Evolutionary conservation across 1,139 yeast genomes (phyloP), one percentile per base, ranked within the genome.

Genomic region (Suhomyces guaymorum): DNA sequence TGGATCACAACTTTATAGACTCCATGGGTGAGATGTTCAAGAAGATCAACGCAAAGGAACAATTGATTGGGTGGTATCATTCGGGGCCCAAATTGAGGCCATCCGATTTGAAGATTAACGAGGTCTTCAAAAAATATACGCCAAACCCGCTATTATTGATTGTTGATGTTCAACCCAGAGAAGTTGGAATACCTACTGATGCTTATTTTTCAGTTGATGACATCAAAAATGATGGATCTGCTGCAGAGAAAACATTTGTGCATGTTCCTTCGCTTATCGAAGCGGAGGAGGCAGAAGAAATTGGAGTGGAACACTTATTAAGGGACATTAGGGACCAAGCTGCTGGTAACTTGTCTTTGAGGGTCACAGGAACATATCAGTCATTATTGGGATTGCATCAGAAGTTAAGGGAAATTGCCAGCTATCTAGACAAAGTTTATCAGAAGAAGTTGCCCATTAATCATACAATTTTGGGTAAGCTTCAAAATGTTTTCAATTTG

Each of bases 231-330:
- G 97, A 90, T 61, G 98, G 98, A n/a, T 78, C 96, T 2, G 80
- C 92, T 4, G 87, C 96, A 3, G 96, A 89, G 55, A 82, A 82
- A 63, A 90, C 97, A 1, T 92, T 92, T 66, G 80, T 88, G 25
- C 98, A 94, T 61, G 82, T 90, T 24, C 96, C 97, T 10, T 86
- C 96, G 10, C 73, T 80, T 20, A 89, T 94, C 46, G 95, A 88
- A 57, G 99, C 99, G 3, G 98, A 94, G 59, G 98, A 94, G 59
- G 98, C 98, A 3, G 98, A 94, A 63, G 99, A 94, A 63, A 94
- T 94, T 50, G 98, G 98, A 44, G 99, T 94, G 7, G 99, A 94
- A 59, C 99, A 94, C 57, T 66, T 94, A 43, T 68, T 94, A 46
- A 80, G 97, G 54, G 98, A 94, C 54, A 88, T 89, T 24, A 80